Conservation (phyloP, 1,139 yeast species). For the Geotrichum australiense region DNA sequence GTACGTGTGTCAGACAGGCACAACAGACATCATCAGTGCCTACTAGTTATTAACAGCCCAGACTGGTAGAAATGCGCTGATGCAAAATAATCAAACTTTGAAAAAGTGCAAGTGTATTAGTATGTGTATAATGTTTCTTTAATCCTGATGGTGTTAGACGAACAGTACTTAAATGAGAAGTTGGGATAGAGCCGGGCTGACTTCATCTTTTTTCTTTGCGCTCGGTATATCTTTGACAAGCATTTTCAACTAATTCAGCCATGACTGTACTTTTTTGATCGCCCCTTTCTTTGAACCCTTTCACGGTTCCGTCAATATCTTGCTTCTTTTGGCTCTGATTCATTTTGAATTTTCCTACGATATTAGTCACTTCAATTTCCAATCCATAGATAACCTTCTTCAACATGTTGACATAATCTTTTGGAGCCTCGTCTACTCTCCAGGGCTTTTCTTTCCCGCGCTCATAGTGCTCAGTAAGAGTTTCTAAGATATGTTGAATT, state of each 20-base stretch:
- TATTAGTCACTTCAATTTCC: constrained; percentile 45
- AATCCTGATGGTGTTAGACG: no score
- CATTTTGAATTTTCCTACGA: constrained; percentile 54
- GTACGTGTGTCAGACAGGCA: no score
- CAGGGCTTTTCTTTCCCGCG: constrained; percentile 40
- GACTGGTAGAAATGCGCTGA: not conserved
- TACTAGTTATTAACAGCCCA: not conserved
- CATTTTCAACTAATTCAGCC: constrained; percentile 10
- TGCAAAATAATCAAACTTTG: not conserved
- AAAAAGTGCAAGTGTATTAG: not conserved
- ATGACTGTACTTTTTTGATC: constrained; percentile 6
- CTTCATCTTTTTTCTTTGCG: not conserved
- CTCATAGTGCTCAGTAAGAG: constrained; percentile 47
- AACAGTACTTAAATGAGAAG: not conserved
- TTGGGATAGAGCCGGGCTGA: not conserved
- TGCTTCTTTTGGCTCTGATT: constrained; percentile 45
- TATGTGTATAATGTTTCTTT: no score
- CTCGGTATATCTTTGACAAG: constrained; percentile 7
- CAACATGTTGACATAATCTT: constrained; percentile 39
- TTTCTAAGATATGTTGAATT: constrained; percentile 42
- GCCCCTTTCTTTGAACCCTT: constrained; percentile 33
- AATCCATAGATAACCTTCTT: constrained; percentile 56
- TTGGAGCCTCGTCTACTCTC: constrained; percentile 57
- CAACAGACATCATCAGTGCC: not conserved
- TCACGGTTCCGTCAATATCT: constrained; percentile 49